These are phyloP conservation scores for Talaromyces nanjingensis DNA, from an alignment of 495 filamentous ascomycete species.

Conservation along the genomic window DNA sequence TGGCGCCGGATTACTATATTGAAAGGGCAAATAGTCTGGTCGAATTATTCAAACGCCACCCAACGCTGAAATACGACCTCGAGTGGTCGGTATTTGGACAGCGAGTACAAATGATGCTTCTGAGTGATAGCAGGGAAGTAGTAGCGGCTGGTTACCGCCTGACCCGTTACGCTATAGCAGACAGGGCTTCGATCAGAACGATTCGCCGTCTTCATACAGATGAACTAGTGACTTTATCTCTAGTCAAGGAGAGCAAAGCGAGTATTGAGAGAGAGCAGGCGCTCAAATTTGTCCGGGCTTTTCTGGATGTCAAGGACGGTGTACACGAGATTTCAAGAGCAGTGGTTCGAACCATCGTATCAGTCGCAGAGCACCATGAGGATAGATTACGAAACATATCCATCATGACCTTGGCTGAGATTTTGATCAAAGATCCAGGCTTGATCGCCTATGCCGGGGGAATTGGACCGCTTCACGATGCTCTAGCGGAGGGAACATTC, in stretches of 20 bases:
- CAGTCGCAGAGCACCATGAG: conserved; percentile 81
- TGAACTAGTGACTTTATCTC: conserved; percentile 80
- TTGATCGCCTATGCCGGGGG: conserved; percentile 76
- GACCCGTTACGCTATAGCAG: conserved; percentile 89
- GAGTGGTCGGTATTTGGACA: conserved; percentile 91
- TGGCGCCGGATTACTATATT: conserved; percentile 92
- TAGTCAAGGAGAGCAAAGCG: conserved; percentile 91
- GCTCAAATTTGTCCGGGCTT: conserved; percentile 90
- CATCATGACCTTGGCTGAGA: conserved; percentile 85
- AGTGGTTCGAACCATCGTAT: conserved; percentile 78
- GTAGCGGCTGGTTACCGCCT: conserved; percentile 91
- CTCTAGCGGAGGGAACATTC: conserved; percentile 83
- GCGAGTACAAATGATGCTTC: conserved; percentile 87
- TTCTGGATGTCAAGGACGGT: conserved; percentile 92
- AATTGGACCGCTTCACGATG: conserved; percentile 72
- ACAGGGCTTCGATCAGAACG: conserved; percentile 77
- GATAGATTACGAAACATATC: conserved; percentile 85
- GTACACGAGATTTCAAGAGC: conserved; percentile 80
- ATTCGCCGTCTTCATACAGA: conserved; percentile 87
- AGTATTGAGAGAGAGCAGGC: conserved; percentile 96
- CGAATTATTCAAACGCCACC: conserved; percentile 85
- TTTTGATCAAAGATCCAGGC: conserved; percentile 76
- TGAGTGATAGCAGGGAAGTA: conserved; percentile 92
- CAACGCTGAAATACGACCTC: conserved; percentile 90
- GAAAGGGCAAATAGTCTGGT: conserved; percentile 84